Evolutionary conservation across 805 yeast species (phyloP), one percentile per base, ranked within the genome.

Genomic region (Hanseniaspora hatyaiensis): DNA sequence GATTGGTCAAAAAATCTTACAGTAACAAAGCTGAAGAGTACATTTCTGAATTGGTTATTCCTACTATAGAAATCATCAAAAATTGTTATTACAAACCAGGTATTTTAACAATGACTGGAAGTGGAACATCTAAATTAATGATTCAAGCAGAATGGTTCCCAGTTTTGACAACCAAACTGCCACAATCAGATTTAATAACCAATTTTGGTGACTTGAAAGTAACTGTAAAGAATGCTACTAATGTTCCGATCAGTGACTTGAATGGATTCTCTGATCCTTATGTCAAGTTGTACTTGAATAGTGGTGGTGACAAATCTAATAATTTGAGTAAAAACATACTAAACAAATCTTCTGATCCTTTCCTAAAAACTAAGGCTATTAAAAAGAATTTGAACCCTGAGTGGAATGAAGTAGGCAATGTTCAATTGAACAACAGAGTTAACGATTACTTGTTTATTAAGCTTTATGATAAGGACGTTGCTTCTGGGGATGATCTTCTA

Each of bases 201-300:
- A 82, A 86, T 61, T 71, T 78, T 50, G 98, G 98, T 61, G 67
- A 66, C 24, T 63, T 89, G 54, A 70, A 69, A 19, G 70, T 87
- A 30, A 75, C 72, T 26, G 70, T 84, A 4, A 54, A 78, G 38
- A 68, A 70, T 41, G 97, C 92, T 2, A 71, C 71, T 13, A 74
- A 75, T 44, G 70, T 92, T 50, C 76, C 81, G 33, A 73, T 95
- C 12, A 94, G 88, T n/a, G 99, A 92, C 65, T 69, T 83, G 26
- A 81, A 80, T 55, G 97, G 97, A 43, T 82, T 82, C 61, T 85
- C 96, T 3, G 99, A 92, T 65, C 99, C 99, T 48, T 89, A 78
- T 61, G 71, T 78, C 51, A 74, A 78, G 57, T 72, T 86, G 52
- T 78, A 71, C 57, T 59, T 85, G 56, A 78, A 88, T 64, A 30